A percentile compares a stretch with the other conserved stretches of the same genome.
Conservation (phyloP, 2,329 filamentous ascomycete species). For the Penicillium sp. region DNA sequence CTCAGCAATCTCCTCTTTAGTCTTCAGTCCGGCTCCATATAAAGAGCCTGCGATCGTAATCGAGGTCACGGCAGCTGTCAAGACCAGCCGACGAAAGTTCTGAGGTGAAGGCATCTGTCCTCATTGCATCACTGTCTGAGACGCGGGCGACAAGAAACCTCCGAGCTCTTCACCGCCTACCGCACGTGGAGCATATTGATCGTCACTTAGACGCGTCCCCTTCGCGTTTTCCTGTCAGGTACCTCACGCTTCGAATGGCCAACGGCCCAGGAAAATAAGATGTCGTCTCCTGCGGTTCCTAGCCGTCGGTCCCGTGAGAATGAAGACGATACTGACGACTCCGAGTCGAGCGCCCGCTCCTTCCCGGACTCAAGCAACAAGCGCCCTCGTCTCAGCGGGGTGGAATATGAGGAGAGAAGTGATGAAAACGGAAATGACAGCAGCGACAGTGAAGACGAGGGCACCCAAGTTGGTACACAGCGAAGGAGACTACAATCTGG, state of each 20-base stretch:
- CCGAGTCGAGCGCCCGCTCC: not conserved
- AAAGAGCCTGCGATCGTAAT: constrained; percentile 58
- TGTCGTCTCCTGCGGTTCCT: constrained; percentile 29
- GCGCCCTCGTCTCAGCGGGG: constrained; percentile 6
- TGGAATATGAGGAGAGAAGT: not conserved
- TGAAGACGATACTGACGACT: constrained; percentile 15
- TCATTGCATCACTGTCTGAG: constrained; percentile 2
- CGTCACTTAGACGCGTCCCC: constrained; percentile 27
- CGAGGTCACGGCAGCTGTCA: constrained; percentile 55
- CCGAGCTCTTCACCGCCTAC: constrained; percentile 26
- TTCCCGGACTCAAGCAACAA: constrained; percentile 1
- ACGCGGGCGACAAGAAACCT: constrained; percentile 11
- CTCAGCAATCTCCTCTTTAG: constrained; percentile 50
- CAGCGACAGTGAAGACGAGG: not conserved
- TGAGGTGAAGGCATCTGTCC: constrained; percentile 29
- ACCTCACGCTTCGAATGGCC: constrained; percentile 10
- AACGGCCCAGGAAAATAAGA: constrained; percentile 10
- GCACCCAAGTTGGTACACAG: not conserved
- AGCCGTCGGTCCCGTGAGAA: constrained; percentile 30
- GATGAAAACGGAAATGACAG: constrained; percentile 1
- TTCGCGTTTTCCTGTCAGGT: constrained; percentile 14
- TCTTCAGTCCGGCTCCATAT: constrained; percentile 61
- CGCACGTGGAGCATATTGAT: constrained; percentile 18
- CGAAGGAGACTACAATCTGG: constrained; percentile 8
- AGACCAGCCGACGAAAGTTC: constrained; percentile 49